Conservation (phyloP, 768 basidiomycete genomes). For the Tylopilus intermedius region DNA sequence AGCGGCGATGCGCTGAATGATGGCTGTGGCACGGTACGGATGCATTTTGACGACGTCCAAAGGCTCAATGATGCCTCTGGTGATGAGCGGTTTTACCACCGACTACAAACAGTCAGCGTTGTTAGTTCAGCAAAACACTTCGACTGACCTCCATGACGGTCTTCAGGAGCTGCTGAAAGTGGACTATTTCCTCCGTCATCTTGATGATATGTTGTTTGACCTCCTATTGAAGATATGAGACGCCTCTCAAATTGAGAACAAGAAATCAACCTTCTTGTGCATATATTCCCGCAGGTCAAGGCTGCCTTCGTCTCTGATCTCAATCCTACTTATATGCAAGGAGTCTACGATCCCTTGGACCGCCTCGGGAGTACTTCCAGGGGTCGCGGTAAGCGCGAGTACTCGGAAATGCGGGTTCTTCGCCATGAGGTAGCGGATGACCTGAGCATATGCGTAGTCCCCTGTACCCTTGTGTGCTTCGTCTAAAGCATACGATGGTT, state of each 20-base stretch:
- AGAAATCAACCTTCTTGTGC: slow-evolving; percentile 69
- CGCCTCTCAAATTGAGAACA: neutral
- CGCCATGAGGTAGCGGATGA: slow-evolving; percentile 85
- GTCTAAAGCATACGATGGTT: slow-evolving; percentile 43
- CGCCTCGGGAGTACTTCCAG: slow-evolving; percentile 79
- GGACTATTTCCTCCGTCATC: slow-evolving; percentile 63
- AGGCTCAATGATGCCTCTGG: slow-evolving; percentile 41
- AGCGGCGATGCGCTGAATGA: slow-evolving; percentile 36
- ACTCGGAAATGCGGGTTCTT: slow-evolving; percentile 93
- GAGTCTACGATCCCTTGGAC: slow-evolving; percentile 89
- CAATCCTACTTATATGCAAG: slow-evolving; percentile 90
- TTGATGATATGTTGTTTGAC: slow-evolving; percentile 74
- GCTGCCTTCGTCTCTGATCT: slow-evolving; percentile 88
- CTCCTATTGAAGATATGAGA: slow-evolving; percentile 38
- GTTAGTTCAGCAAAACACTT: neutral
- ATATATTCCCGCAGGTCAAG: slow-evolving; percentile 83
- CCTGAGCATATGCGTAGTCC: slow-evolving; percentile 87
- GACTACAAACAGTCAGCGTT: slow-evolving; percentile 20
- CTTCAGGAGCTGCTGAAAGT: slow-evolving; percentile 62
- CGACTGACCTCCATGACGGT: slow-evolving; percentile 67
- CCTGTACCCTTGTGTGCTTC: slow-evolving; percentile 95
- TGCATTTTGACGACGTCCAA: slow-evolving; percentile 63
- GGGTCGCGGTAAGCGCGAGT: slow-evolving; percentile 92
- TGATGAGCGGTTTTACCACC: slow-evolving; percentile 34
- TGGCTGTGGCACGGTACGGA: slow-evolving; percentile 52